Base-by-base conservation (phyloP, 2,329 filamentous ascomycete species). In the Sordariomycetes sp. region DNA sequence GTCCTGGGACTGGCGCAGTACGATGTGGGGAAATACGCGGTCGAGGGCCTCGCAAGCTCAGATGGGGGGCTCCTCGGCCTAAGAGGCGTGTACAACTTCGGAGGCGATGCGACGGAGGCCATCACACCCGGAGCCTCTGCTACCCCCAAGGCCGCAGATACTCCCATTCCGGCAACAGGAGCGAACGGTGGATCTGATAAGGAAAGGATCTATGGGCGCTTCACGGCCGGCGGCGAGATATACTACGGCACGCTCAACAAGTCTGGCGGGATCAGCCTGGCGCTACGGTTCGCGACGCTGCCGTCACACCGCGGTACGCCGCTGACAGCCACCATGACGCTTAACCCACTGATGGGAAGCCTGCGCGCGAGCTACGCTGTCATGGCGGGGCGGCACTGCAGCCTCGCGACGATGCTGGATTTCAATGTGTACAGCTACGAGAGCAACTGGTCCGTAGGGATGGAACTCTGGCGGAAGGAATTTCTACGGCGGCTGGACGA, bases 361-460 rank as follows among this genome's bases (percentile, higher is more conserved):
- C 79, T 99, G 60, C 92, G 88, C 59, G 90, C 91, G 40, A 96
- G 86, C 18, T 99, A 99, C 70, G 89, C 94, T 0, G 89, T 97
- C 54, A 88, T 90, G 66, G 93, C 93, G 1, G 90, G 90, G 3
- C 82, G 82, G 37, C 85, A 90, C 65, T 83, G 96, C 64, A 89
- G 90, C 12, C 80, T 99, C 55, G 94, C 91, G 62, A 95, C 91
- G 24, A 85, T 88, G 55, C 93, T 97, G 74, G 91, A 95, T 68
- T 99, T 99, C 74, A 99, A 99, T 67, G 88, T 97, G 55, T 97
- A 97, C 73, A 96, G 90, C 69, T 99, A 97, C 75, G 94, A 99
- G 75, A 96, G 90, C 68, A 89, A 94, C 60, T 87, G 96, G 78
- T 87, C 91, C 28, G 81, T 97, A 25, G 94, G 94, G 16, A 89